Percentiles rank a stretch among this genome's conserved stretches.
These are phyloP conservation scores for Podaxis pistillaris DNA, from an alignment of 768 basidiomycete genomes.

Conservation along the genomic window DNA sequence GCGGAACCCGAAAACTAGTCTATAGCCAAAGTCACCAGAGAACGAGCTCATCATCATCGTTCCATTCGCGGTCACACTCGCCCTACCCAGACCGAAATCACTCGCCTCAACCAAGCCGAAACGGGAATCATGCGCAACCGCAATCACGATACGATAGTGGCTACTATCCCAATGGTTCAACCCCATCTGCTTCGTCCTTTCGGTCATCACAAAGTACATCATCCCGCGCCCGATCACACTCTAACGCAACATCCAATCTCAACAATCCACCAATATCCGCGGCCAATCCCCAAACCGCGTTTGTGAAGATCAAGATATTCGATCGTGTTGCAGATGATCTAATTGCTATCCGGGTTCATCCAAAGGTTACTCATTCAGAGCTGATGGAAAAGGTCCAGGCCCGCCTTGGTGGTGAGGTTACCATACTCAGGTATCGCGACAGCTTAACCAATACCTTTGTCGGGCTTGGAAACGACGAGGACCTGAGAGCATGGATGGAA, in stretches of 20 bases:
- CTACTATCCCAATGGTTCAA: constrained; percentile 27
- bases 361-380: constrained; percentile 80
- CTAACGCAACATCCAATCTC: constrained; percentile 48
- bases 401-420: constrained; percentile 74
- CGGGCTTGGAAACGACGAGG: constrained; percentile 59
- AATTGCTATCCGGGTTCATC: constrained; percentile 96
- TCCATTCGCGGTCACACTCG: constrained; percentile 39
- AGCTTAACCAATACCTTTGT: constrained; percentile 64
- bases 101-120: constrained; percentile 29
- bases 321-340: constrained; percentile 91
- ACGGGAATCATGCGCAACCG: constrained; percentile 24
- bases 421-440: constrained; percentile 70
- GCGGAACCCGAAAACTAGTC: constrained; percentile 37
- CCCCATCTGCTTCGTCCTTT: constrained; percentile 47
- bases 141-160: constrained; percentile 30
- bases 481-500: constrained; percentile 72
- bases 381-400: constrained; percentile 91
- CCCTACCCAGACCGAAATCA: constrained; percentile 29
- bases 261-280: constrained; percentile 76
- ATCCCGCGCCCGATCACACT: constrained; percentile 56
- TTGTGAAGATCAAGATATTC: constrained; percentile 98
- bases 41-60: constrained; percentile 47
- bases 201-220: constrained; percentile 55
- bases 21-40: constrained; percentile 51
- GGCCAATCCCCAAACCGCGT: constrained; percentile 78